These are phyloP conservation scores for Catharanthus roseus DNA, from an alignment of 257 asterid species.

Conservation along the genomic window DNA sequence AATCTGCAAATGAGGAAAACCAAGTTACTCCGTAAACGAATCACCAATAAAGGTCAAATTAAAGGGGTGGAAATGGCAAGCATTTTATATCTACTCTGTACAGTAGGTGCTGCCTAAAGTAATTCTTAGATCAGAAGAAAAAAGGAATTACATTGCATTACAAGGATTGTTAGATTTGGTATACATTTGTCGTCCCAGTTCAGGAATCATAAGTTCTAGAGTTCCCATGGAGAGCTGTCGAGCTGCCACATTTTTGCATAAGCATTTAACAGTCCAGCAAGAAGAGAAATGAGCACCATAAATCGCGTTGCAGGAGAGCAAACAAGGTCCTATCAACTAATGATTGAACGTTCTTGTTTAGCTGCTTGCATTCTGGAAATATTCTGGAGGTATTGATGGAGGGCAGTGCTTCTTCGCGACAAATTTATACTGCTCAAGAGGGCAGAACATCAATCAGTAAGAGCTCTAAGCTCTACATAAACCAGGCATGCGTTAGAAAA, in stretches of 20 bases:
- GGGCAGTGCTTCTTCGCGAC: conserved; percentile 97
- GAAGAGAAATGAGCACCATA: not conserved
- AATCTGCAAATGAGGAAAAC: too few species aligned
- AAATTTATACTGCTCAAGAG: conserved; percentile 72
- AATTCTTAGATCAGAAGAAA: too few species aligned
- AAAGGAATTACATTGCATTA: not conserved
- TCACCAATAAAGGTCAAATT: too few species aligned
- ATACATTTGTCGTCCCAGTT: not conserved
- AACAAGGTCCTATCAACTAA: conserved; percentile 8
- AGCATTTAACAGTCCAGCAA: not conserved
- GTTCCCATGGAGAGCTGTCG: not conserved
- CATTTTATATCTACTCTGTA: not conserved
- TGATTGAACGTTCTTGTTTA: conserved; percentile 22
- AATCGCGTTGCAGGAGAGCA: not conserved
- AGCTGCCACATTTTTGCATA: not conserved
- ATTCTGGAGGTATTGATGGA: conserved; percentile 65
- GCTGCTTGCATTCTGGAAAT: conserved; percentile 51
- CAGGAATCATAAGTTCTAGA: not conserved
- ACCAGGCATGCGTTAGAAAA: too few species aligned
- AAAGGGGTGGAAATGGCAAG: not conserved
- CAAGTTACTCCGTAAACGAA: too few species aligned
- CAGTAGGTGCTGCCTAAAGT: not conserved
- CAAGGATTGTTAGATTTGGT: not conserved
- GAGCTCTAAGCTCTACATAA: too few species aligned
- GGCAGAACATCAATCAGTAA: not conserved